Conservation (phyloP, 2,329 filamentous ascomycete genomes). For the Neonectria magnoliae region DNA sequence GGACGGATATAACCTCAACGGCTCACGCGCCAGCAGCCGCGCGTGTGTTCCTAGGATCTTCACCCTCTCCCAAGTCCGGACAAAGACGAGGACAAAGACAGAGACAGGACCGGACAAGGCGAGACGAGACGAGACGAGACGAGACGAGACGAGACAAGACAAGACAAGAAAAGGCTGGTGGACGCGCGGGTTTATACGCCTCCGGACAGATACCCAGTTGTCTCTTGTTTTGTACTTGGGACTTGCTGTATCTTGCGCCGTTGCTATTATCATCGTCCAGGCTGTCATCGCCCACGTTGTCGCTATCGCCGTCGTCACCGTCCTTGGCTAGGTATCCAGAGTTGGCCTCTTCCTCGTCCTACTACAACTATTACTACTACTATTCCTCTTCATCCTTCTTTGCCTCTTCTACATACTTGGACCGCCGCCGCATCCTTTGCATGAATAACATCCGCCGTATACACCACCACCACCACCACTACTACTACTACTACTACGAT, state of each 20-base stretch:
- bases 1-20: slow-evolving; percentile 35
- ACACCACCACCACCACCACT: background rate
- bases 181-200: slow-evolving; percentile 3
- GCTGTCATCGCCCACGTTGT: background rate
- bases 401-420: background rate
- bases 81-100: too few relatives aligned
- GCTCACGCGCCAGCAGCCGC: slow-evolving; percentile 15
- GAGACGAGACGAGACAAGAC: background rate
- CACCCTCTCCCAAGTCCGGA: background rate
- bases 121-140: background rate
- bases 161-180: background rate
- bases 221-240: background rate
- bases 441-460: background rate
- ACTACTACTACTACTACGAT: background rate
- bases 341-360: background rate
- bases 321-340: background rate
- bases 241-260: background rate
- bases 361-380: background rate
- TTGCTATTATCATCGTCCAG: slow-evolving; percentile 3
- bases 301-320: background rate
- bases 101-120: too few relatives aligned
- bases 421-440: background rate
- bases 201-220: background rate
- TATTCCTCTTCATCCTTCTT: background rate
- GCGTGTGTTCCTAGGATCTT: background rate